A percentile compares a stretch with the other conserved stretches of the same genome.
phyloP scores from a whole-genome alignment of 2,329 filamentous ascomycete species.

The Didymella pinodella region DNA sequence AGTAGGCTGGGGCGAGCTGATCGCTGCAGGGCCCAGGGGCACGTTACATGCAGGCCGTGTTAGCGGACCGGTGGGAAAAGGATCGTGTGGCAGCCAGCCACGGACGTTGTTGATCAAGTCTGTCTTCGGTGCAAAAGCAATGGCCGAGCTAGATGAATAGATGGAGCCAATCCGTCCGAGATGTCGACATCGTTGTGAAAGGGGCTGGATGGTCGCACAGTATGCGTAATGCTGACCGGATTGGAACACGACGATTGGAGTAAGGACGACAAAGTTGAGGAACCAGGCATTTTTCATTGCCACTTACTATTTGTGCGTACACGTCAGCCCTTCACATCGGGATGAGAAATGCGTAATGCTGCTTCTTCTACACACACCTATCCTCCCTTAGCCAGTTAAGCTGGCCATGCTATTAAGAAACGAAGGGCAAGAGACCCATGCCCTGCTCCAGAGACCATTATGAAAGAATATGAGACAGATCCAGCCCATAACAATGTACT shows the following conservation, averaged over 20 bases:
- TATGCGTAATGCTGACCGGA: not conserved
- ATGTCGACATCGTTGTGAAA: not conserved
- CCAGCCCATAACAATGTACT: slow-evolving; percentile 21
- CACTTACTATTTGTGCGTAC: slow-evolving; percentile 18
- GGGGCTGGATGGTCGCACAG: slow-evolving; percentile 1
- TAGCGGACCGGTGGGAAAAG: slow-evolving; percentile 1
- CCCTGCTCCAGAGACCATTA: slow-evolving; percentile 17
- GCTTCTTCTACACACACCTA: slow-evolving; percentile 15
- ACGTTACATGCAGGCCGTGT: slow-evolving; percentile 2
- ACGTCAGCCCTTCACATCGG: slow-evolving; percentile 8
- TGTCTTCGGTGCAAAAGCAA: not conserved
- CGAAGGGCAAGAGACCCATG: slow-evolving; percentile 9
- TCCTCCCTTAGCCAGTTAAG: slow-evolving; percentile 6
- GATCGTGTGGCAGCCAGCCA: slow-evolving; percentile 9
- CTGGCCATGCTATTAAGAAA: slow-evolving; percentile 15
- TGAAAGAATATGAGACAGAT: slow-evolving; percentile 20
- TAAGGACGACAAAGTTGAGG: not conserved
- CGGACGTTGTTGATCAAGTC: slow-evolving; percentile 2
- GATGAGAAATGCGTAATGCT: slow-evolving; percentile 11
- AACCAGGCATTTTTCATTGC: slow-evolving; percentile 7
- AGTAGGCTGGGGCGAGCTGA: not conserved
- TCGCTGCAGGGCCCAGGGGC: slow-evolving; percentile 15
- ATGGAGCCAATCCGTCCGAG: not conserved
- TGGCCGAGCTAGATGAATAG: not conserved
- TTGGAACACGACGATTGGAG: not conserved